Evolutionary conservation across 176 grass and related monocot species (phyloP), one percentile per base, ranked within the genome.

Genomic region (Paspalum vaginatum): DNA sequence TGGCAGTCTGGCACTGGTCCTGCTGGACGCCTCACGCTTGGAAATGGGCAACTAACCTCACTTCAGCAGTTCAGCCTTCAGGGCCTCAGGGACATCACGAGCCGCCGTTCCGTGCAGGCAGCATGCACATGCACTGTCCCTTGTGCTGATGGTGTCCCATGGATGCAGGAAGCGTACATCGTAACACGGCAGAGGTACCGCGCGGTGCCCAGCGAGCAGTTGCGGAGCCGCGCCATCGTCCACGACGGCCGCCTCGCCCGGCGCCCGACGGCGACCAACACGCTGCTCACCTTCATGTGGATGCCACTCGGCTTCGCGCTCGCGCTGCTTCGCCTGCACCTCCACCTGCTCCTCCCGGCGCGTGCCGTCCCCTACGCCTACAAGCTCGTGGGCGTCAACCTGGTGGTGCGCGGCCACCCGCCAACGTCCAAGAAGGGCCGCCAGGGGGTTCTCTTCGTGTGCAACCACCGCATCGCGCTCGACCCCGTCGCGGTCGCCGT

Each of bases 221-320:
- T 97, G 4, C 41, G 72, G 81, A 83, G 75, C 52, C 84, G 74
- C 0, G 68, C 52, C 70, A 78, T 93, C 59, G 76, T 93, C 50
- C 91, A 97, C 41, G 89, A 93, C 59, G 94, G 91, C 32, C 86
- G 89, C 43, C 61, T 97, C 40, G 94, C 58, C 42, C 94, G 42
- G 52, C 91, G 81, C 17, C 94, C 94, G 4, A 83, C 87, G n/a
- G 91, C 82, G 7, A 58, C 89, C 80, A 88, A 71, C 71, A 69
- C 79, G 8, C 78, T 97, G 20, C 72, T 93, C 74, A 88, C 86
- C 20, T 91, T 97, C 65, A 65, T 97, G 39, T 97, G 94, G 91
- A 38, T 89, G 78, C 88, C 87, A 9, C 42, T 93, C 8, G 91
- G 89, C 43, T 88, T 90, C 70, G 22, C 67, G 13, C 91, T 97